Evolutionary conservation across 805 yeast species (phyloP), one percentile per base, ranked within the genome.

Genomic region (Grigorovia transvaalensis): DNA sequence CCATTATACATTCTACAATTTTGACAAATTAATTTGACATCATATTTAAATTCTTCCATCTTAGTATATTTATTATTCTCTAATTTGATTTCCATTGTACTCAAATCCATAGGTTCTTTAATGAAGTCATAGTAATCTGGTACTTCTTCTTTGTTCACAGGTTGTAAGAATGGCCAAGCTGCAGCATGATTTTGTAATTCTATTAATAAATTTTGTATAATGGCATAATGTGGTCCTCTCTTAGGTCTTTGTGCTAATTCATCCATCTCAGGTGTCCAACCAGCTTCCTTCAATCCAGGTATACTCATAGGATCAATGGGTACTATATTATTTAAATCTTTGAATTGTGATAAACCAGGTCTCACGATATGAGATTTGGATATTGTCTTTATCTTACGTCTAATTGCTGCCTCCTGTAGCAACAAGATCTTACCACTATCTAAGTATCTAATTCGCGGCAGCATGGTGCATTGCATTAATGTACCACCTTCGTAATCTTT

Each of bases 401-500:
- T 81, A 20, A 93, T 81, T 5, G 98, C 96, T 1, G 96, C 97
- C 62, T 85, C 88, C 66, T 93, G 99, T 29, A 90, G 71, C 50
- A 93, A 71, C 49, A 93, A 69, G 44, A 93, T 88, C 67, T 89
- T 91, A 1, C 85, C 84, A 57, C 88, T 84, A 66, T 93, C 99
- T 49, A 93, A 72, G 67, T 93, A 93, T 57, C 98, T 78, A 52
- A 88, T 82, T 48, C 80, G 74, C 0, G 97, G 97, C 50, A 93
- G 73, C 95, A 91, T 90, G 0, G 91, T 71, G 65, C 99, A 93
- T 71, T 93, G 98, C 97, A 93, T 91, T 54, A 93, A 72, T 0
- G 99, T 93, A 60, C 98, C 99, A 27, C 99, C 99, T 71, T 93
- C 99, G 69, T 93, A 93, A 72, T 93, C 99, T 68, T 93, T 93